A percentile compares a stretch with the other conserved stretches of the same genome.
phyloP scores from a whole-genome alignment of 1,284 basidiomycete genomes.

The Wolfiporia cocos region DNA sequence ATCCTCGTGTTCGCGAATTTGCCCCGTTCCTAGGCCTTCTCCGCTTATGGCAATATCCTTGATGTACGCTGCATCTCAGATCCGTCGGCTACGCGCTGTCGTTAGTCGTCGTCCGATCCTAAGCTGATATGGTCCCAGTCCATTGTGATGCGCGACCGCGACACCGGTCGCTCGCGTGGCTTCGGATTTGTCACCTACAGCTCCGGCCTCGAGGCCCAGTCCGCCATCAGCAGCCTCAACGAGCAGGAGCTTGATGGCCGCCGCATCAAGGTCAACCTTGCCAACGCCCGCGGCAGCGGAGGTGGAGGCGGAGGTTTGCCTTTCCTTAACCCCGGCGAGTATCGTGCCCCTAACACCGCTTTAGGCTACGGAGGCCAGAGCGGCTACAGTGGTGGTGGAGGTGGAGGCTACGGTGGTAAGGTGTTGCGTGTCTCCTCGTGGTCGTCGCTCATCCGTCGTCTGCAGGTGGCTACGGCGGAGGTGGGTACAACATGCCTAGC shows the following conservation, averaged over 20 bases:
- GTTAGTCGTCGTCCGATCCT: constrained; percentile 1
- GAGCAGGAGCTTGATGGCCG: constrained; percentile 94
- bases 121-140: constrained; percentile 45
- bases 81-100: constrained; percentile 5
- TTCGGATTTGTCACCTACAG: constrained; percentile 93
- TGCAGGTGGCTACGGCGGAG: constrained; percentile 14
- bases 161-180: constrained; percentile 92
- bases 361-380: constrained; percentile 22
- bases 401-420: constrained; percentile 29
- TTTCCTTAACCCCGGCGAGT: not conserved
- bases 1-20: constrained; percentile 20
- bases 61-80: constrained; percentile 53
- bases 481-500: constrained; percentile 7
- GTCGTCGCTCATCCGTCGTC: not conserved
- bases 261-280: constrained; percentile 90
- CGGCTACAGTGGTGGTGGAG: constrained; percentile 17
- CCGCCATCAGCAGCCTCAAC: constrained; percentile 77
- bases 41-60: constrained; percentile 57
- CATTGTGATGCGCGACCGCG: constrained; percentile 97
- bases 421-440: constrained; percentile 1
- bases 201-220: constrained; percentile 60
- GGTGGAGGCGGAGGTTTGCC: constrained; percentile 43
- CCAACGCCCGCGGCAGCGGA: constrained; percentile 72
- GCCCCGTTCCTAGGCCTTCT: constrained; percentile 56
- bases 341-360: constrained; percentile 16